Percentiles rank a stretch among this genome's conserved stretches.
Conservation (phyloP, 164 flowering plant species). For the Saururus chinensis region DNA sequence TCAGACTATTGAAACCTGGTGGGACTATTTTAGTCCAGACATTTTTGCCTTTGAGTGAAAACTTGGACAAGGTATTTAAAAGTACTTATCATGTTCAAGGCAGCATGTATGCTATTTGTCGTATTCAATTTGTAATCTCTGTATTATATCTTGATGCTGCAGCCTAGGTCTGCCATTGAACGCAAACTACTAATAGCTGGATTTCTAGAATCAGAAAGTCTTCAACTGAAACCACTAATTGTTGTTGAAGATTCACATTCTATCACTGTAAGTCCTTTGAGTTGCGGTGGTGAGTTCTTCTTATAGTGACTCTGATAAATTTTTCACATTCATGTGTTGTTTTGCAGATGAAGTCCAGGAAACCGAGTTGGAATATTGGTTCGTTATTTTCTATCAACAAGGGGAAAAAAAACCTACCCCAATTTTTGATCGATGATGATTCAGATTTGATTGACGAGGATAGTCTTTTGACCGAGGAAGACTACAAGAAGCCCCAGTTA, state of each 20-base stretch:
- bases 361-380: slow-evolving; percentile 86
- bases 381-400: slow-evolving; percentile 80
- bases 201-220: slow-evolving; percentile 41
- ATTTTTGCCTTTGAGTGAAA: slow-evolving; percentile 15
- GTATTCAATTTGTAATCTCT: too few relatives aligned
- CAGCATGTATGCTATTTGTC: too few relatives aligned
- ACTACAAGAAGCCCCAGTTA: slow-evolving; percentile 75
- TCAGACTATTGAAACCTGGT: slow-evolving; percentile 65
- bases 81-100: neutral
- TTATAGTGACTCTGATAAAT: neutral
- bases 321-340: neutral
- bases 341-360: slow-evolving; percentile 56
- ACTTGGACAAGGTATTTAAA: slow-evolving; percentile 22
- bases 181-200: slow-evolving; percentile 64
- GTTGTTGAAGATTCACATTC: slow-evolving; percentile 19
- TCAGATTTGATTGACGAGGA: slow-evolving; percentile 93
- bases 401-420: slow-evolving; percentile 36
- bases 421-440: slow-evolving; percentile 69
- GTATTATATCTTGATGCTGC: slow-evolving; percentile 5
- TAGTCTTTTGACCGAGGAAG: slow-evolving; percentile 82
- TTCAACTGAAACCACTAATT: slow-evolving; percentile 21
- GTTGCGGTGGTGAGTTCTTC: neutral
- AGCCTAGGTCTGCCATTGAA: slow-evolving; percentile 41
- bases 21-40: slow-evolving; percentile 35
- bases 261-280: slow-evolving; percentile 32